A percentile compares a stretch with the other conserved stretches of the same genome.
These are phyloP conservation scores for Umbilicaria muhlenbergii DNA, from an alignment of 495 filamentous ascomycete species.

Conservation along the genomic window DNA sequence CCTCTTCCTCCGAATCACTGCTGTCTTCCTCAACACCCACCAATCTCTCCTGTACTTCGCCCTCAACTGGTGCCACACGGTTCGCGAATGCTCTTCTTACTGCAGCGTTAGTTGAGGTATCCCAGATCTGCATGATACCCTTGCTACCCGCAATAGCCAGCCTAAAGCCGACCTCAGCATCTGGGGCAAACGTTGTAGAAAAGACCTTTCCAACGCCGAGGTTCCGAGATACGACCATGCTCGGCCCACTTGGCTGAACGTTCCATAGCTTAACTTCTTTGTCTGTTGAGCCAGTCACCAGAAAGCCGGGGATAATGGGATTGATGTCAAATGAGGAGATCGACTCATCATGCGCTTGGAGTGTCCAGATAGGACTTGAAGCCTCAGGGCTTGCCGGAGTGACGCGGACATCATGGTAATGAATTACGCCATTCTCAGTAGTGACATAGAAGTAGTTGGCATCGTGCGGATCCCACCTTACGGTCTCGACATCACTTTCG, in stretches of 20 bases:
- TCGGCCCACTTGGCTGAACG: constrained; percentile 54
- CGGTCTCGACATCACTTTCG: constrained; percentile 83
- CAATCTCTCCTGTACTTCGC: constrained; percentile 53
- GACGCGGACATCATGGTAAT: constrained; percentile 69
- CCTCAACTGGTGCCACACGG: constrained; percentile 42
- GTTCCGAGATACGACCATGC: constrained; percentile 82
- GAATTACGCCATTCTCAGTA: constrained; percentile 79
- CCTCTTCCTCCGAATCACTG: constrained; percentile 47
- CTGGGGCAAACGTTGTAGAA: constrained; percentile 74
- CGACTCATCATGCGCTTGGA: constrained; percentile 89
- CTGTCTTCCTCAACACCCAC: constrained; percentile 52
- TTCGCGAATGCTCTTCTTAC: constrained; percentile 78
- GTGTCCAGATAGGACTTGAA: constrained; percentile 76
- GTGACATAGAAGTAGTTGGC: constrained; percentile 86
- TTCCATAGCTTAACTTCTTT: constrained; percentile 97
- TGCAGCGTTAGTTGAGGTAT: constrained; percentile 83
- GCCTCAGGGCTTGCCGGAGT: constrained; percentile 49
- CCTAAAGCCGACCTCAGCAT: constrained; percentile 76
- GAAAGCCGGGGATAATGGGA: constrained; percentile 70
- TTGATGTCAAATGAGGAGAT: constrained; percentile 95
- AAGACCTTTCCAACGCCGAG: constrained; percentile 92
- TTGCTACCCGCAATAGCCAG: constrained; percentile 91
- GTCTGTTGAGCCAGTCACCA: constrained; percentile 84
- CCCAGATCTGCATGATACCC: constrained; percentile 87
- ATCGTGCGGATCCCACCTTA: constrained; percentile 88